Percentiles rank a stretch among this genome's conserved stretches.
These are phyloP conservation scores for Reticulascus tulasneorum DNA, from an alignment of 2,329 filamentous ascomycete species.

Conservation along the genomic window DNA sequence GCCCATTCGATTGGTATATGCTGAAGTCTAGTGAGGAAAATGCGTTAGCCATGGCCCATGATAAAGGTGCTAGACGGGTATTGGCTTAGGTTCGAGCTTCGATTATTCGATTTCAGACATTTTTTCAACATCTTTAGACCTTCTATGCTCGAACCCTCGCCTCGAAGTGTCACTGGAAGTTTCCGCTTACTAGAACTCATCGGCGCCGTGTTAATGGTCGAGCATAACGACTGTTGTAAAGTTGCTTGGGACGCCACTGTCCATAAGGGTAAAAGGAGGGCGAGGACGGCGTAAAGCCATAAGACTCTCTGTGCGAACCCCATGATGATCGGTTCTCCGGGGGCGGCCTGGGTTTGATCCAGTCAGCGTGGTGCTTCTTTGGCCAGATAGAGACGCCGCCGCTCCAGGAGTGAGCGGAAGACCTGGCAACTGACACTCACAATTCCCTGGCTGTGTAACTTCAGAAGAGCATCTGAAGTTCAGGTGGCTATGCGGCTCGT, in stretches of 20 bases:
- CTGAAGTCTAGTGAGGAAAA: constrained; percentile 41
- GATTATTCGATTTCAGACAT: no score
- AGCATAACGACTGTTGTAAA: constrained; percentile 24
- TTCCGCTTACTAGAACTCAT: constrained; percentile 25
- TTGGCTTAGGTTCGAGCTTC: no score
- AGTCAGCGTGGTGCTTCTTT: constrained; percentile 5
- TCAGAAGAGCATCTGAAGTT: no score
- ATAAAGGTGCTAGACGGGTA: background rate
- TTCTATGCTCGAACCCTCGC: no score
- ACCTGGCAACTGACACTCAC: no score
- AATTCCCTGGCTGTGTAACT: no score
- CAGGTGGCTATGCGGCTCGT: no score
- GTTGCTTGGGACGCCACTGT: constrained; percentile 13
- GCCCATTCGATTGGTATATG: constrained; percentile 65
- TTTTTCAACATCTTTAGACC: no score
- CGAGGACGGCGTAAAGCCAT: constrained; percentile 16
- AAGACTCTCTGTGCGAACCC: constrained; percentile 15
- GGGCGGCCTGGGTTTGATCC: constrained; percentile 1
- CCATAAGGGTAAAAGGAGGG: constrained; percentile 22
- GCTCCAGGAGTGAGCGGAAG: no score
- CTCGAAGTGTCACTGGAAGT: background rate
- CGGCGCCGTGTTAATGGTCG: constrained; percentile 31
- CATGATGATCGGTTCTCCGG: constrained; percentile 15
- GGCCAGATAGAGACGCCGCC: no score
- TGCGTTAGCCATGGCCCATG: constrained; percentile 1